A percentile compares a stretch with the other conserved stretches of the same genome.
These are phyloP conservation scores for Trichoderma simmonsii DNA, from an alignment of 2,329 filamentous ascomycete species.

Conservation along the genomic window DNA sequence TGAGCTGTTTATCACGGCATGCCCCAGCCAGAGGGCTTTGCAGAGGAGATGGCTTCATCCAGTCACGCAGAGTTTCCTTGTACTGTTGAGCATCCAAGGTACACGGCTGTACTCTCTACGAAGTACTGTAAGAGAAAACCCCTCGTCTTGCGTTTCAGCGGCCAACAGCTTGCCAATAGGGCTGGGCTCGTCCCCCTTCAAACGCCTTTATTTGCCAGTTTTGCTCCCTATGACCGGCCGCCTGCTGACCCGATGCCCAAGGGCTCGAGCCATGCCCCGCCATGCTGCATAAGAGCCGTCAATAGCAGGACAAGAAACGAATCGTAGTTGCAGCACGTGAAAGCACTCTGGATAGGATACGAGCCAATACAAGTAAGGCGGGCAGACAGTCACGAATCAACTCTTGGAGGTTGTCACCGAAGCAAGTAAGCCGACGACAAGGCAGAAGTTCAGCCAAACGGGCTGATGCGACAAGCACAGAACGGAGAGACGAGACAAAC, in stretches of 20 bases:
- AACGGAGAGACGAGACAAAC: background rate
- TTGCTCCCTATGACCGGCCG: background rate
- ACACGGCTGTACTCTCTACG: background rate
- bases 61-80: background rate
- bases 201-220: background rate
- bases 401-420: background rate
- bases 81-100: background rate
- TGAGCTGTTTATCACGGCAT: constrained; percentile 3
- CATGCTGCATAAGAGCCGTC: background rate
- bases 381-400: background rate
- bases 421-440: background rate
- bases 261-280: background rate
- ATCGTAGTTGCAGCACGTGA: background rate
- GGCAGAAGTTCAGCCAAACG: background rate
- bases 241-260: constrained; percentile 14
- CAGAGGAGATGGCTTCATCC: background rate
- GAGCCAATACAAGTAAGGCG: background rate
- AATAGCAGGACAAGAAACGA: background rate
- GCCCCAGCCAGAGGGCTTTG: background rate
- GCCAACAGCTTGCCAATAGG: background rate
- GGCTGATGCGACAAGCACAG: background rate
- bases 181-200: background rate
- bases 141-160: background rate
- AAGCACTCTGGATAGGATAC: background rate
- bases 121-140: background rate